phyloP scores from a whole-genome alignment of 2,329 filamentous ascomycete genomes.

The Fusarium azukiicola region DNA sequence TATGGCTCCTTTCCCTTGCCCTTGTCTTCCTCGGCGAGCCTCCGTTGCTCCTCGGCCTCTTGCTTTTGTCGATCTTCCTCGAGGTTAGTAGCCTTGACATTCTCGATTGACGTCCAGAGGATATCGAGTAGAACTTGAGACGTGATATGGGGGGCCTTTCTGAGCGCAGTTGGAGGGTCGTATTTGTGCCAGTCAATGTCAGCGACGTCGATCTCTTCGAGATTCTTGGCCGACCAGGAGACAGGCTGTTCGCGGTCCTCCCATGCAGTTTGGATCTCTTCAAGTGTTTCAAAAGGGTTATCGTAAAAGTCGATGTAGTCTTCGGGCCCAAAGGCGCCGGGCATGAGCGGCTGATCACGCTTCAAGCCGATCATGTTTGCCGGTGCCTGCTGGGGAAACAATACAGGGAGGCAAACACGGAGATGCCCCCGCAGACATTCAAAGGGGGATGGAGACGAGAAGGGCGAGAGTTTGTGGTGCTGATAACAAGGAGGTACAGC shows the following conservation, averaged over 20 bases:
- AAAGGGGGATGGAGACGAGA: neutral
- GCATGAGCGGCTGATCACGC: slow-evolving; percentile 50
- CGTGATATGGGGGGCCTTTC: slow-evolving; percentile 60
- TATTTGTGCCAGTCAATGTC: slow-evolving; percentile 70
- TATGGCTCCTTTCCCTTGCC: slow-evolving; percentile 62
- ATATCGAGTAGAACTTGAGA: slow-evolving; percentile 67
- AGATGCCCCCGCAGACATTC: slow-evolving; percentile 26
- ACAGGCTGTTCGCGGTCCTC: slow-evolving; percentile 40
- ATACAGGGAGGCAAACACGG: neutral
- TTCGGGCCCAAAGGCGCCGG: slow-evolving; percentile 56
- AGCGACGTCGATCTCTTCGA: slow-evolving; percentile 50
- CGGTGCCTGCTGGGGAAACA: slow-evolving; percentile 1
- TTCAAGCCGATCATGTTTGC: slow-evolving; percentile 35
- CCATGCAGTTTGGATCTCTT: slow-evolving; percentile 51
- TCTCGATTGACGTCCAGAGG: slow-evolving; percentile 69
- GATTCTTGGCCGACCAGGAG: slow-evolving; percentile 50
- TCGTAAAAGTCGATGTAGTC: slow-evolving; percentile 56
- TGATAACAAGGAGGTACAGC: neutral
- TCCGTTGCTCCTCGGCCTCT: slow-evolving; percentile 54
- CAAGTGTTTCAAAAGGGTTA: slow-evolving; percentile 55
- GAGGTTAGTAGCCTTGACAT: slow-evolving; percentile 63
- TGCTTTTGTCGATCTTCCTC: slow-evolving; percentile 56
- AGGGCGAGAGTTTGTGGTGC: neutral
- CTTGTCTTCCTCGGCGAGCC: slow-evolving; percentile 52
- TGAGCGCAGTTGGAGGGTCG: slow-evolving; percentile 68